A percentile compares a stretch with the other conserved stretches of the same genome.
Evolutionary conservation across 2,329 filamentous ascomycete species (phyloP).

Genomic region (Pseudocercospora eumusae): DNA sequence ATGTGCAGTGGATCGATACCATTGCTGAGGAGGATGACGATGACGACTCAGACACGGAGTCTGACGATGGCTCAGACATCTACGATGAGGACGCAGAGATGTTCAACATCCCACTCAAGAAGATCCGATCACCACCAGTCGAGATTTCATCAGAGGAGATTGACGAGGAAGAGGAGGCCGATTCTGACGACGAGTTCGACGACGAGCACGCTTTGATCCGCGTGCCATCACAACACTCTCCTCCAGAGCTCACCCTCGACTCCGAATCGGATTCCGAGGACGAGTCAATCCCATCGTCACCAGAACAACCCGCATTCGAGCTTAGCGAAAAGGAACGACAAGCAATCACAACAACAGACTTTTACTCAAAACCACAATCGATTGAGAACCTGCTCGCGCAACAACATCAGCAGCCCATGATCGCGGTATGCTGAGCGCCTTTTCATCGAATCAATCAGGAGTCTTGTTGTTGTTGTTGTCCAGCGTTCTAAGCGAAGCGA

Average conservation of each 20-base stretch:
- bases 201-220: slow-evolving; percentile 49
- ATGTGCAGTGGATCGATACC: slow-evolving; percentile 84
- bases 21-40: slow-evolving; percentile 75
- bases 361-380: slow-evolving; percentile 43
- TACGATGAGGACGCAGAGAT: slow-evolving; percentile 56
- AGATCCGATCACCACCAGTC: slow-evolving; percentile 45
- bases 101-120: slow-evolving; percentile 41
- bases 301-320: slow-evolving; percentile 48
- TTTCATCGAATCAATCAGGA: slow-evolving; percentile 29
- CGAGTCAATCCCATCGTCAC: slow-evolving; percentile 51
- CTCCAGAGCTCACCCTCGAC: slow-evolving; percentile 54
- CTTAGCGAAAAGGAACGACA: slow-evolving; percentile 49
- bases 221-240: slow-evolving; percentile 46
- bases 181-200: slow-evolving; percentile 51
- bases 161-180: slow-evolving; percentile 41
- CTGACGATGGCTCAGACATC: slow-evolving; percentile 56
- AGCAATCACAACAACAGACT: slow-evolving; percentile 50
- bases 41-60: slow-evolving; percentile 56
- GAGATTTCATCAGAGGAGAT: slow-evolving; percentile 48
- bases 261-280: slow-evolving; percentile 48
- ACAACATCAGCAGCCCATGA: slow-evolving; percentile 43
- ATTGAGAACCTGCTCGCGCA: slow-evolving; percentile 41
- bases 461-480: slow-evolving; percentile 25
- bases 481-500: slow-evolving; percentile 33
- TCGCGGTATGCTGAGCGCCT: slow-evolving; percentile 44